Conservation (phyloP, 331 rosid species). For the Spiraea crenata region DNA sequence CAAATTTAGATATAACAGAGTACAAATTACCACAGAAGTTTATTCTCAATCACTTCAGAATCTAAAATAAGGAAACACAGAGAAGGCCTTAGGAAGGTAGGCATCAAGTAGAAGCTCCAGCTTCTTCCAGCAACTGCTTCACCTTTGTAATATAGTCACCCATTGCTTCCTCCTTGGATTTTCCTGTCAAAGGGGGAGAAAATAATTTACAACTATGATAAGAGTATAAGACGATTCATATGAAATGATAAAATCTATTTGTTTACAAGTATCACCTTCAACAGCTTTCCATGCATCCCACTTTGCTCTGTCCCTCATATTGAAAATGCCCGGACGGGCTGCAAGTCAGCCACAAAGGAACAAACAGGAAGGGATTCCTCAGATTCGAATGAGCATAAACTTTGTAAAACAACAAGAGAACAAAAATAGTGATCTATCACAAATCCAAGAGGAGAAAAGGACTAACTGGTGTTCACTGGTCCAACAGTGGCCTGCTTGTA, state of each 20-base stretch:
- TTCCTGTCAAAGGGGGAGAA: conserved; percentile 43
- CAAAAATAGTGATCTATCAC: background rate
- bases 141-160: conserved; percentile 84
- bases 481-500: conserved; percentile 95
- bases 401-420: background rate
- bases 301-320: conserved; percentile 76
- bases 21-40: background rate
- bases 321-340: conserved; percentile 95
- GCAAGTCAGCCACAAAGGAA: conserved; percentile 30
- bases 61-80: background rate
- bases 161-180: conserved; percentile 91
- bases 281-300: conserved; percentile 99
- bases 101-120: conserved; percentile 45
- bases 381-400: background rate
- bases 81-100: background rate
- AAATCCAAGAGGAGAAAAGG: background rate
- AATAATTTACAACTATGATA: background rate
- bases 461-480: conserved; percentile 68
- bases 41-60: background rate
- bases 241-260: background rate
- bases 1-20: background rate
- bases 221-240: background rate
- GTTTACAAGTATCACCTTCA: conserved; percentile 52
- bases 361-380: conserved; percentile 13
- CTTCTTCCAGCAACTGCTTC: conserved; percentile 81